Base-by-base conservation (phyloP, 225 moss, liverwort and hornwort species). In the Physcomitrium patens region DNA sequence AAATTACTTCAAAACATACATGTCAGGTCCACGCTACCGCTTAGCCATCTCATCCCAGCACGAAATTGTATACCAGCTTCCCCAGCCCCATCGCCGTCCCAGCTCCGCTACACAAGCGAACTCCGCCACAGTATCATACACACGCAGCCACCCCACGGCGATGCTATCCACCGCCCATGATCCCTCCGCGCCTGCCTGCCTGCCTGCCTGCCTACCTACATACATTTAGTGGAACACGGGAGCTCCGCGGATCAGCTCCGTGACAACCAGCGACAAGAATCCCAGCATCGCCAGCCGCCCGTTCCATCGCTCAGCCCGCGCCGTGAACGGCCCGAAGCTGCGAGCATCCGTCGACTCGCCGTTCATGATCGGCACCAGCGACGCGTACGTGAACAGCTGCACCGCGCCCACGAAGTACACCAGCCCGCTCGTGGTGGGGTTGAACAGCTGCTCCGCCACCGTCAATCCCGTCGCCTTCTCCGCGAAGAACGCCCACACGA, bases 271-370 rank as follows among this genome's bases (percentile, higher is more conserved):
- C 12, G 76, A 69, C 0, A 79, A 0, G 8, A 86, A 86, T 0
- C 82, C 86, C 51, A 86, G 15, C 86, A 86, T 86, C 6, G 86
- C 86, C 68, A 82, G 58, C 0, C 82, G 85, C 11, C 82, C 85
- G 61, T 85, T 85, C 82, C 85, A 86, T 0, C 79, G 76, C 76
- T 86, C 85, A 5, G 85, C 82, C 7, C 41, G 71, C 12, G 85
- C 85, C 0, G 79, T 82, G 82, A 86, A 86, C 0, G 86, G 82
- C 0, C 82, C 82, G 16, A 86, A 86, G 53, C 79, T 82, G 7
- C 82, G 82, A 0, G 85, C 82, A 47, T 86, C 86, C 0, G 82
- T 79, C 9, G 82, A 82, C 77, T 86, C 82, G 31, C 86, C 86
- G 20, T 80, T 86, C 82, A 68, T 26, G 67, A 86, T 86, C 2